A percentile compares a stretch with the other conserved stretches of the same genome.
phyloP scores from a whole-genome alignment of 805 yeast species.

The Kodamaea kakaduensis region DNA sequence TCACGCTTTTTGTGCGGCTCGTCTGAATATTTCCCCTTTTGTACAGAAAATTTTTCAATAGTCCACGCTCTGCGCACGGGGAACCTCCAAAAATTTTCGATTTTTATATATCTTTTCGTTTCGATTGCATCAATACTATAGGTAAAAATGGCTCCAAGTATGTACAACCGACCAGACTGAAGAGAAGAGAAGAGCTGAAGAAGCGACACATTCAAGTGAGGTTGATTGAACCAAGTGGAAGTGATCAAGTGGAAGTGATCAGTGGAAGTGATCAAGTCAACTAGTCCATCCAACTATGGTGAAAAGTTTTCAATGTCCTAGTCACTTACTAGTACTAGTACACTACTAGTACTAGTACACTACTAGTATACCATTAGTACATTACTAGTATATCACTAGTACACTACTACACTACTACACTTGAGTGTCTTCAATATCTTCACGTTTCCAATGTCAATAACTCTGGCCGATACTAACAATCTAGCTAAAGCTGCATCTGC shows the following conservation, averaged over 20 bases:
- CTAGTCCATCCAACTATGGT: no score
- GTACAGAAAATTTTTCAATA: conserved; percentile 8
- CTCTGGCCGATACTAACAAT: conserved; percentile 11
- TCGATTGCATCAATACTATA: conserved; percentile 9
- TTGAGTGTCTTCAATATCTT: no score
- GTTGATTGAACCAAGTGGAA: no score
- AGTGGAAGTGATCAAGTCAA: no score
- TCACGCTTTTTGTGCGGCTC: conserved; percentile 2
- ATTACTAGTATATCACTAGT: no score
- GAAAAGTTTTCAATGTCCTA: no score
- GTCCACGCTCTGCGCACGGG: conserved; percentile 4
- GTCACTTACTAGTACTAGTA: no score
- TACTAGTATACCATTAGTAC: no score
- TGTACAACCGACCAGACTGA: conserved; percentile 5
- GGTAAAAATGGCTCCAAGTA: conserved; percentile 26
- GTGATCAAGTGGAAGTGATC: no score
- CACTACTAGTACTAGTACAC: no score
- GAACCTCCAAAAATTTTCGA: conserved; percentile 13
- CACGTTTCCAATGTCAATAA: conserved; percentile 1
- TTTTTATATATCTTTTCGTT: conserved; percentile 7
- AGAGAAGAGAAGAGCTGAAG: background rate
- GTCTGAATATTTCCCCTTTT: background rate
- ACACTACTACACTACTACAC: no score
- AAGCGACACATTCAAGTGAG: no score
- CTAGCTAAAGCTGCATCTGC: conserved; percentile 88